phyloP scores from a whole-genome alignment of 2,329 filamentous ascomycete genomes.

The Dothiorella sarmentorum region DNA sequence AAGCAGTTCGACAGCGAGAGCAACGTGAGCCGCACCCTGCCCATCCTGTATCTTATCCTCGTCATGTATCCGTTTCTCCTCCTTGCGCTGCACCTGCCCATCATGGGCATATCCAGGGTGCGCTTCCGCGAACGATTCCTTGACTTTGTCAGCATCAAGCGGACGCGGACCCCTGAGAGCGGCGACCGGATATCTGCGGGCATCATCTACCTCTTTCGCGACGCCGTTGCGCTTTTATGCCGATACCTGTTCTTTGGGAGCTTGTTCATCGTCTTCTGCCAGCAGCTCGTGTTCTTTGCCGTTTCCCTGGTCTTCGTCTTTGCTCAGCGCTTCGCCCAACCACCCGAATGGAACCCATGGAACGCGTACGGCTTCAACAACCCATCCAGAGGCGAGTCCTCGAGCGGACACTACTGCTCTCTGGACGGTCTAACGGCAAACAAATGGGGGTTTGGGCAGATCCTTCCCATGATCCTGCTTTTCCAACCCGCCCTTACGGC shows the following conservation, averaged over 20 bases:
- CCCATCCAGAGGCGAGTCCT: not conserved
- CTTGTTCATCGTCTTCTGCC: not conserved
- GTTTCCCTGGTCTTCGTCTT: not conserved
- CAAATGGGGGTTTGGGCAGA: constrained; percentile 3
- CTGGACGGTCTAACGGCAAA: not conserved
- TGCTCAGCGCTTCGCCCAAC: not conserved
- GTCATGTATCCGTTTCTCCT: not conserved
- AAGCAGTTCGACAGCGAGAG: not conserved
- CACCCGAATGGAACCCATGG: not conserved
- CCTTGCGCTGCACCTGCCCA: not conserved
- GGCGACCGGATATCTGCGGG: not conserved
- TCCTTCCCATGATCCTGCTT: constrained; percentile 1
- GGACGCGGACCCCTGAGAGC: not conserved
- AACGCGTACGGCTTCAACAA: not conserved
- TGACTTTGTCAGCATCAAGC: not conserved
- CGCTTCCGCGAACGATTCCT: not conserved
- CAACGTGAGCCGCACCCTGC: not conserved
- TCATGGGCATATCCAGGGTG: not conserved
- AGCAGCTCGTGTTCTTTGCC: not conserved
- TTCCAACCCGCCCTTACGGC: not conserved
- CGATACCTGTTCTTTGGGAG: not conserved
- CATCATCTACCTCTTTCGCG: not conserved
- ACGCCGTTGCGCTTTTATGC: not conserved
- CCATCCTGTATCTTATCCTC: not conserved
- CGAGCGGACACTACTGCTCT: not conserved